Base-by-base conservation (phyloP, 2,329 filamentous ascomycete genomes). In the Sarocladium kiliense region DNA sequence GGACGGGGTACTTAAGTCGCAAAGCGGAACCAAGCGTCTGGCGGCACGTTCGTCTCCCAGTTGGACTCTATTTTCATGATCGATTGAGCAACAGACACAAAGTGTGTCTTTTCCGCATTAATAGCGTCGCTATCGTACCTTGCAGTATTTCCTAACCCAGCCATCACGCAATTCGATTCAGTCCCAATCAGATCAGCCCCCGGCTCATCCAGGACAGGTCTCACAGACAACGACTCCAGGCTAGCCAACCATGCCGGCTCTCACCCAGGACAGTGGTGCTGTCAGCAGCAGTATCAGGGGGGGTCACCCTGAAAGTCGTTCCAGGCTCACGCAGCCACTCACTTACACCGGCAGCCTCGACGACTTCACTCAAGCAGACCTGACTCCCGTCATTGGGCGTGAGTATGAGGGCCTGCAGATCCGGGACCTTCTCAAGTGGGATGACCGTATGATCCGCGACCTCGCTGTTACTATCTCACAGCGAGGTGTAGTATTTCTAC, bases 381-480 rank as follows among this genome's bases (percentile, higher is more conserved):
- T 77, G 23, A 81, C 78, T 16, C 77, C 77, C 10, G 71, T 75
- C 44, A 79, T 80, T 41, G 78, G 78, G 1, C 73, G 72, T 30
- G 77, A 80, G 61, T 81, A 74, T 60, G 63, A 63, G 10, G 65
- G 63, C 10, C 65, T 73, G 12, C 68, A 72, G 54, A 63, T 73
- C 34, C 62, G 58, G 16, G 63, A 69, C 62, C 54, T 73, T 27
- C 59, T 73, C 37, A 60, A 63, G 55, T 66, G 63, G 54, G 68
- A 71, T 42, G 78, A 83, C 39, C 69, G 74, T 18, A 68, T 78
- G 51, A 70, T 84, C 32, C 74, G 74, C 18, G 80, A 83, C 59
- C 68, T 84, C 18, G 80, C 79, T 19, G 75, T 79, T 54, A 80
- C 77, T 2, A 74, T 72, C 49, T 71, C 70, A 14, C 68, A 72